Conservation (phyloP, 2,329 filamentous ascomycete genomes). For the Escovopsis weberi region DNA sequence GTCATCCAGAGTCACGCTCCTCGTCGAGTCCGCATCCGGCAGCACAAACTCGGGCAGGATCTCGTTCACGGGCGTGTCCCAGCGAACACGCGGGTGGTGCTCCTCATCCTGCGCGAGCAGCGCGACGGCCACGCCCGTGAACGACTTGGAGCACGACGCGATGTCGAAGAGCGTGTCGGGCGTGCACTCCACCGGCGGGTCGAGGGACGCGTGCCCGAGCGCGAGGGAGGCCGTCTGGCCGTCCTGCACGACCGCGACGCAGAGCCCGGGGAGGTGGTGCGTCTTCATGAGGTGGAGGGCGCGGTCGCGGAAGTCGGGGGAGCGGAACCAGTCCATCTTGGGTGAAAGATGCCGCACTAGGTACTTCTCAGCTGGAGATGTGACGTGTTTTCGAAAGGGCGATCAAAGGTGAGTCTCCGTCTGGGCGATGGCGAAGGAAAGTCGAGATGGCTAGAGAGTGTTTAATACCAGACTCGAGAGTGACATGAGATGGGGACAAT, state of each 20-base stretch:
- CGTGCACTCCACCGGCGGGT: constrained; percentile 7
- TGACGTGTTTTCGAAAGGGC: too few relatives aligned
- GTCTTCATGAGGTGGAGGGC: constrained; percentile 8
- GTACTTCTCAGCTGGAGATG: too few relatives aligned
- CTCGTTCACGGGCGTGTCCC: constrained; percentile 10
- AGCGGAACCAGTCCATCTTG: constrained; percentile 8
- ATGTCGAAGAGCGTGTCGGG: constrained; percentile 14
- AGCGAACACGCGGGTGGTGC: constrained; percentile 9
- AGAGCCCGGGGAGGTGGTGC: constrained; percentile 11
- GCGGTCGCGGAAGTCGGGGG: constrained; percentile 5
- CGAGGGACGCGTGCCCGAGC: constrained; percentile 10
- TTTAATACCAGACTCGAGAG: too few relatives aligned
- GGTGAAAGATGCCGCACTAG: too few relatives aligned
- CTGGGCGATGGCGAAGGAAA: too few relatives aligned
- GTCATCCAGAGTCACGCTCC: constrained; percentile 11
- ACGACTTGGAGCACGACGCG: constrained; percentile 12
- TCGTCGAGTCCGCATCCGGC: constrained; percentile 7
- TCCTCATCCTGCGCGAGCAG: constrained; percentile 11
- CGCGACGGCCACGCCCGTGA: constrained; percentile 12
- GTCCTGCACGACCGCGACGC: constrained; percentile 9
- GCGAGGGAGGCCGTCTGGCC: constrained; percentile 9
- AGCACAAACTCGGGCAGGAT: constrained; percentile 13
- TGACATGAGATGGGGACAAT: too few relatives aligned
- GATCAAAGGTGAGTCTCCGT: too few relatives aligned
- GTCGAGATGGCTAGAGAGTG: too few relatives aligned